Percentiles rank a stretch among this genome's conserved stretches.
These are phyloP conservation scores for Fusarium tuaranense DNA, from an alignment of 2,329 filamentous ascomycete species.

Conservation along the genomic window DNA sequence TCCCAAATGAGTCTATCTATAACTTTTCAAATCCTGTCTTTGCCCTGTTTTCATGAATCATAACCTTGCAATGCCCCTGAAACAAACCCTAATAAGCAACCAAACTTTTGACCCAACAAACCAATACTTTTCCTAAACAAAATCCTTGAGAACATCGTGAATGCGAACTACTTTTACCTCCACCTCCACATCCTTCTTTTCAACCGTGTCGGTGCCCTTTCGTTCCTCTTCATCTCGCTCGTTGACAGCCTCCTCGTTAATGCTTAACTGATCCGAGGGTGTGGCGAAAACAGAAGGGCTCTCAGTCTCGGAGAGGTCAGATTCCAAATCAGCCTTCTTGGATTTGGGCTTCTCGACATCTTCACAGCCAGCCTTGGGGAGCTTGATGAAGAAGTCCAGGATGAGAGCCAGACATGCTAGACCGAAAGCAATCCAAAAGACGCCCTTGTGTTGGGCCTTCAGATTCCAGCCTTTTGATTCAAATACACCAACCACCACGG, in stretches of 20 bases:
- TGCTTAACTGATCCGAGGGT: not conserved
- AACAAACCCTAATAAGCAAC: not conserved
- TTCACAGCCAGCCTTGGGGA: slow-evolving; percentile 41
- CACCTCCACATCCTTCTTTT: not conserved
- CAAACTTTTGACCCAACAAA: not conserved
- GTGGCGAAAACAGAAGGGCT: slow-evolving; percentile 1
- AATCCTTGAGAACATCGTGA: not conserved
- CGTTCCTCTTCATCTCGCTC: not conserved
- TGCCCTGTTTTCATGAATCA: not conserved
- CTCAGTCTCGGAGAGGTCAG: not conserved
- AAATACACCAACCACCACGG: slow-evolving; percentile 59
- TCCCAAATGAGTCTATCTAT: not conserved
- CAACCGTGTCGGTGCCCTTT: too few relatives aligned
- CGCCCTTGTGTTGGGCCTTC: slow-evolving; percentile 66
- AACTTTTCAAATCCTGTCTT: not conserved
- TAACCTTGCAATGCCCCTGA: not conserved
- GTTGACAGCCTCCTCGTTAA: not conserved
- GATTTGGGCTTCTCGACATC: slow-evolving; percentile 31
- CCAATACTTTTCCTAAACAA: not conserved
- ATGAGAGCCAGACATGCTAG: slow-evolving; percentile 60
- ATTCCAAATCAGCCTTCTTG: slow-evolving; percentile 12
- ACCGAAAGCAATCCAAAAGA: slow-evolving; percentile 71
- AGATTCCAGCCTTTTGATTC: slow-evolving; percentile 55
- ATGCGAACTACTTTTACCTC: not conserved
- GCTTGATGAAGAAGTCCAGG: slow-evolving; percentile 48